Evolutionary conservation across 1,284 basidiomycete genomes (phyloP), one percentile per base, ranked within the genome.

Genomic region (Cutaneotrichosporon sp.): DNA sequence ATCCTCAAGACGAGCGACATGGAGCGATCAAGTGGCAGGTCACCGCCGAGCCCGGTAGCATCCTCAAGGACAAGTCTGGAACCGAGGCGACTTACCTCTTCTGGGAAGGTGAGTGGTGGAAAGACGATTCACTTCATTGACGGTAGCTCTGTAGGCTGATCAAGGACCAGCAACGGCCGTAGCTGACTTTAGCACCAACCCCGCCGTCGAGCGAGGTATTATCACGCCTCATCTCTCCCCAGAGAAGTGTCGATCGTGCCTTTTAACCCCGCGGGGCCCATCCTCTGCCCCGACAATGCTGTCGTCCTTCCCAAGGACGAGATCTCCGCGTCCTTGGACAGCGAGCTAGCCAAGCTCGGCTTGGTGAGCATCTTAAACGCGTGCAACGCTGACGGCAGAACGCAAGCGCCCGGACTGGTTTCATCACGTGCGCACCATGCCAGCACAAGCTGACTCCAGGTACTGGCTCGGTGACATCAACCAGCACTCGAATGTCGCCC

Each of bases 381-480:
- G 37, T 11, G 3, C 37, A 16, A 5, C 12, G 24, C 38, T 39
- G 16, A 39, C 38, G 4, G 5, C 22, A 39, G 38, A 4, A n/a
- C 16, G 20, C 22, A 8, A 14, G 11, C 22, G 22, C 20, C 5
- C 38, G 38, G 22, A 39, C 38, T 24, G 38, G 26, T 24, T 39
- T 39, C 6, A 39, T 39, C 24, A 39, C 38, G 38, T 39, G 12
- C 2, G 19, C 3, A 38, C 17, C 19, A 12, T 29, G 7, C 6
- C 4, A 11, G 19, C 10, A 38, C 12, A 7, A 3, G 37, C 17
- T 38, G 19, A 38, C 37, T 11, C 9, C 19, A 38, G 75, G 10
- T 79, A 77, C 57, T 80, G 78, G 78, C 73, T 79, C 6, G 77
- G 22, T 51, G 73, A 10, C 22, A 5, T 39, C 38, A 39, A 39